phyloP scores from a whole-genome alignment of 345 rosid genomes.

The Pistacia vera region DNA sequence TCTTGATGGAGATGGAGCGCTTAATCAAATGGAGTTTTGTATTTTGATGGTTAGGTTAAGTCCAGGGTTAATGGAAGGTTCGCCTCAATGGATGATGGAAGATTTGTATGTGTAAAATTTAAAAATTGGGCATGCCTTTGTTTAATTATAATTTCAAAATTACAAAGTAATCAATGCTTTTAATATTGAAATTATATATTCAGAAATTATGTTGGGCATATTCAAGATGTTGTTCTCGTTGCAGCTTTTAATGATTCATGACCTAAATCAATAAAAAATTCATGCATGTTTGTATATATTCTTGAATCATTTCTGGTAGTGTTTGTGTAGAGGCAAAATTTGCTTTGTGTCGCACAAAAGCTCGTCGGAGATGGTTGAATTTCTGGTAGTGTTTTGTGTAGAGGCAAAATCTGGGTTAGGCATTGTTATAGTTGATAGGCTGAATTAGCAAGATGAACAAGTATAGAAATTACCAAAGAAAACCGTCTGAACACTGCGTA shows the following conservation, averaged over 20 bases:
- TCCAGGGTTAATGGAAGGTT: conserved; percentile 50
- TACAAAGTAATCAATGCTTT: background rate
- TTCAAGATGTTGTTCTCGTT: background rate
- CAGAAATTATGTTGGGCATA: too few species aligned
- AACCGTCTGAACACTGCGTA: too few species aligned
- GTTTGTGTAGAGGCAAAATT: too few species aligned
- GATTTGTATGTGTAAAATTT: background rate
- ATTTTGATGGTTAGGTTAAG: conserved; percentile 68
- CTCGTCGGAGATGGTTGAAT: too few species aligned
- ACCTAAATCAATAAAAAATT: background rate
- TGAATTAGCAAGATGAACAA: too few species aligned
- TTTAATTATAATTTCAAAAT: background rate
- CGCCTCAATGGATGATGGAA: conserved; percentile 39
- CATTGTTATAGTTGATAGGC: too few species aligned
- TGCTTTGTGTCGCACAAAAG: too few species aligned
- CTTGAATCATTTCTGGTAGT: too few species aligned
- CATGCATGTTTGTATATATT: too few species aligned
- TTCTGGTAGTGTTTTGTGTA: too few species aligned
- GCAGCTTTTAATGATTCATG: background rate
- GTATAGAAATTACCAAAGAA: too few species aligned
- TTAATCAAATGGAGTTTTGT: conserved; percentile 68
- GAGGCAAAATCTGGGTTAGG: too few species aligned
- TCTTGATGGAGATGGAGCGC: conserved; percentile 68
- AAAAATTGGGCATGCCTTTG: background rate
- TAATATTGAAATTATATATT: background rate